Evolutionary conservation across 495 filamentous ascomycete species (phyloP).

Genomic region (Rostrohypoxylon terebratum): DNA sequence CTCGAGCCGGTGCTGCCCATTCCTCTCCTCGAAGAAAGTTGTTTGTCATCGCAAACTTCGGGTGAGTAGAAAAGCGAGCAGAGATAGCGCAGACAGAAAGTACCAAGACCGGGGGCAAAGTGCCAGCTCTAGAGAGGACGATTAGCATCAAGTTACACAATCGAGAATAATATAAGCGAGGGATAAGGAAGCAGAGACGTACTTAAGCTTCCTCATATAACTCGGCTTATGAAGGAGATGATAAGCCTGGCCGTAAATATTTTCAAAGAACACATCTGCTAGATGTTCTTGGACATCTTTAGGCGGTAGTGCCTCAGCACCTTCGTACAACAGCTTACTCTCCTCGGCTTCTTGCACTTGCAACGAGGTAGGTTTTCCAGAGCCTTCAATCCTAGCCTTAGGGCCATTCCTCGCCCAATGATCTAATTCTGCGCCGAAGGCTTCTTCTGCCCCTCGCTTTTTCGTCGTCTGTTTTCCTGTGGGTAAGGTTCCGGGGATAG

Average conservation of each 20-base stretch:
- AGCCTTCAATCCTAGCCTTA: slow-evolving; percentile 59
- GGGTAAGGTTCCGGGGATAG: slow-evolving; percentile 71
- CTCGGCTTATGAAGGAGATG: slow-evolving; percentile 96
- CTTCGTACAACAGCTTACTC: slow-evolving; percentile 78
- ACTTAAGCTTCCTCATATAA: slow-evolving; percentile 87
- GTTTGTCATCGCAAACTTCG: slow-evolving; percentile 82
- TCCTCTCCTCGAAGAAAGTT: slow-evolving; percentile 91
- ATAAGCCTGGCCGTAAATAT: slow-evolving; percentile 94
- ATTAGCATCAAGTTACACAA: slow-evolving; percentile 40
- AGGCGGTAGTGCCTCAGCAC: slow-evolving; percentile 83
- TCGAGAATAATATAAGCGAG: slow-evolving; percentile 4
- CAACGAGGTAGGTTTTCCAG: slow-evolving; percentile 66
- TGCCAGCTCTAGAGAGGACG: slow-evolving; percentile 57
- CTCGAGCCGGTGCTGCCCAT: slow-evolving; percentile 86
- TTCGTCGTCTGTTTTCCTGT: slow-evolving; percentile 66
- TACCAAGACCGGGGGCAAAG: slow-evolving; percentile 83
- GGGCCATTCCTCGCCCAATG: slow-evolving; percentile 76
- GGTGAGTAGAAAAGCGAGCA: slow-evolving; percentile 95
- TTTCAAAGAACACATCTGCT: slow-evolving; percentile 95
- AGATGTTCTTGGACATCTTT: slow-evolving; percentile 94
- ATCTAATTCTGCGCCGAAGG: slow-evolving; percentile 85
- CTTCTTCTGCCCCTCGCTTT: slow-evolving; percentile 88
- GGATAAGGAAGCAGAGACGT: slow-evolving; percentile 43
- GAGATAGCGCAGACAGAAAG: slow-evolving; percentile 93
- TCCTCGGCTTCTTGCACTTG: slow-evolving; percentile 76